Percentiles rank a stretch among this genome's conserved stretches.
phyloP scores from a whole-genome alignment of 257 asterid genomes.

The Capsicum pubescens region DNA sequence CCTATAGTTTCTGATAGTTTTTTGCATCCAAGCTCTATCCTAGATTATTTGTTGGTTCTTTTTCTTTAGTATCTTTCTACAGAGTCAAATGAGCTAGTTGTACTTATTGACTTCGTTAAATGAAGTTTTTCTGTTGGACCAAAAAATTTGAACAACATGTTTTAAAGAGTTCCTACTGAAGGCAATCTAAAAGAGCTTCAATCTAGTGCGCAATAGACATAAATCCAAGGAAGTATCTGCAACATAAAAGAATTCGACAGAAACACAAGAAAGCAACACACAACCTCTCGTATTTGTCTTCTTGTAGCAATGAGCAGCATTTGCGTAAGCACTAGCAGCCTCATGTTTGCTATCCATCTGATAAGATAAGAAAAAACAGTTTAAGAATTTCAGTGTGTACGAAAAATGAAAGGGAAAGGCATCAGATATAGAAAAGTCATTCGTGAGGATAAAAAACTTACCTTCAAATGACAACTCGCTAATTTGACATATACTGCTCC shows the following conservation, averaged over 20 bases:
- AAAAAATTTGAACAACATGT: neutral
- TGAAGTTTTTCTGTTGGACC: too few species aligned
- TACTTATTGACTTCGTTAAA: too few species aligned
- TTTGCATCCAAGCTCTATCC: too few species aligned
- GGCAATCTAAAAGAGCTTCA: conserved; percentile 6
- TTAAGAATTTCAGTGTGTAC: neutral
- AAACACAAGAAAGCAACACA: conserved; percentile 11
- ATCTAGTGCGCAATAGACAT: neutral
- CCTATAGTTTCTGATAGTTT: too few species aligned
- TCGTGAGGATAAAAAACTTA: conserved; percentile 34
- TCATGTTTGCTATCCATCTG: conserved; percentile 98
- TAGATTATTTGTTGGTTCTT: too few species aligned
- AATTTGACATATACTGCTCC: conserved; percentile 82
- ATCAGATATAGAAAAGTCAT: conserved; percentile 3
- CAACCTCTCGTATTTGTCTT: conserved; percentile 68
- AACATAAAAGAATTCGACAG: neutral
- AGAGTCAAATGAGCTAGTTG: too few species aligned
- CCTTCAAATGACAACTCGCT: conserved; percentile 82
- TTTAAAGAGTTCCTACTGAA: neutral
- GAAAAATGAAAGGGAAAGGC: neutral
- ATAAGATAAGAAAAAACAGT: conserved; percentile 11
- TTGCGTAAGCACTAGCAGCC: conserved; percentile 83
- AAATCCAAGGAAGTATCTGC: neutral
- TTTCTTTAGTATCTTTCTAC: too few species aligned
- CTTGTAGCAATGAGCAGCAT: conserved; percentile 93